Evolutionary conservation across 139 green algal species (phyloP), one percentile per base, ranked within the genome.

Genomic region (Volvox reticuliferus): DNA sequence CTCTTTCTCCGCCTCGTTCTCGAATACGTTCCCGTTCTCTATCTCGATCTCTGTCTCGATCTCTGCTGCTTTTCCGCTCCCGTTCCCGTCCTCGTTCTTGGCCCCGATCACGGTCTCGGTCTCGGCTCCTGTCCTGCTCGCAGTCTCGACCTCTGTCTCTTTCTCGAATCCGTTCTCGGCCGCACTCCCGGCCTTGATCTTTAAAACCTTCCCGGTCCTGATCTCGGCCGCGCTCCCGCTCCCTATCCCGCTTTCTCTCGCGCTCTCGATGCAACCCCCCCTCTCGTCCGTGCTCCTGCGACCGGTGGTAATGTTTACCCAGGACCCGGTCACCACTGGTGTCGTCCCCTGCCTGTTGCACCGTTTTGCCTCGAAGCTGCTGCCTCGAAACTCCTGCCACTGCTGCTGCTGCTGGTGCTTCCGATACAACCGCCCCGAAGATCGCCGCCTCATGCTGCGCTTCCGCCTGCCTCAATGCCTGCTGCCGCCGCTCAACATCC

Each of bases 401-500:
- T 73, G 2, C 24, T 24, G 65, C 65, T 12, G 12, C 63, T 18
- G 44, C 33, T 63, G 12, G n/a, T 73, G 50, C 55, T 17, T 14
- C 26, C 28, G 24, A n/a, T 86, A 28, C 55, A 28, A 50, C 79
- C 26, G 35, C 50, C 20, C 86, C 86, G 35, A 90, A 90, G 20
- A 90, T 90, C 1, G 86, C 86, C 13, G 71, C 86, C 73, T 90
- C 86, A 33, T 90, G 86, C 32, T 75, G 26, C 30, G 71, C 86
- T 55, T 83, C 50, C 5, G 71, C 73, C 1, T 55, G 73, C 71
- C 33, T 61, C 12, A 83, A 32, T 33, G 86, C 86, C 50, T 77
- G 30, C 50, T 69, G 69, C 24, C 62, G 73, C 81, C n/a, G 24
- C 82, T 84, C 89, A 26, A 88, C 24, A 2, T 86, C 81, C 0